Base-by-base conservation (phyloP, 2,329 filamentous ascomycete genomes). In the Biscogniauxia marginata region DNA sequence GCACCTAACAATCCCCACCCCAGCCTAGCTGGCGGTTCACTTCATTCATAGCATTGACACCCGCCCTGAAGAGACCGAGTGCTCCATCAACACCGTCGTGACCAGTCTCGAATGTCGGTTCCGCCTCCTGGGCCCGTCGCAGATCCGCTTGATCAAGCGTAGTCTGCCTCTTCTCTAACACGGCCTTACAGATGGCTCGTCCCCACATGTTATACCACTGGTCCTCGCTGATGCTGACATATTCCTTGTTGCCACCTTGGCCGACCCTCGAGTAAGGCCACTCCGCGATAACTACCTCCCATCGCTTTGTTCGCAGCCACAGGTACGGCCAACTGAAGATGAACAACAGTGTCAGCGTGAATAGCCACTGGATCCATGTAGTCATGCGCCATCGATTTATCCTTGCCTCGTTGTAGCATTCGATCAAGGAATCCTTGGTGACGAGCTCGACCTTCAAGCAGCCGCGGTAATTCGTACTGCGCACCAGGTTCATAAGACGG, bases 301-400 rank as follows among this genome's bases (percentile, higher is more conserved):
- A 92, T 49, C 83, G 78, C 67, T 83, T 84, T 1, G 89, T 92
- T 18, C 80, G 73, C 67, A 90, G 79, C 72, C 84, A 86, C 11
- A 92, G 77, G 55, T 83, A 81, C 0, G 89, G 89, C 89, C 89
- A 92, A 3, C 82, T 76, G 63, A 92, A 77, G 55, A 92, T 66
- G 79, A 88, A 88, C 11, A 89, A 71, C 57, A 91, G 84, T 0
- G 85, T 85, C 5, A 89, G 69, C 67, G 83, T 85, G 73, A 86
- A 90, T 8, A 90, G 46, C 77, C 83, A 83, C 45, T 80, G 75
- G 46, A 91, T 75, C 85, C 85, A 90, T 6, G 68, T 70, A 1
- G 79, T 86, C 47, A 85, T 74, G 0, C 89, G 84, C 83, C 86
- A 89, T 24, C 77, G 72, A 67, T 90, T 91, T 57, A 84, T 75